These are phyloP conservation scores for Rhynchosporium agropyri DNA, from an alignment of 2,329 filamentous ascomycete species.

Conservation along the genomic window DNA sequence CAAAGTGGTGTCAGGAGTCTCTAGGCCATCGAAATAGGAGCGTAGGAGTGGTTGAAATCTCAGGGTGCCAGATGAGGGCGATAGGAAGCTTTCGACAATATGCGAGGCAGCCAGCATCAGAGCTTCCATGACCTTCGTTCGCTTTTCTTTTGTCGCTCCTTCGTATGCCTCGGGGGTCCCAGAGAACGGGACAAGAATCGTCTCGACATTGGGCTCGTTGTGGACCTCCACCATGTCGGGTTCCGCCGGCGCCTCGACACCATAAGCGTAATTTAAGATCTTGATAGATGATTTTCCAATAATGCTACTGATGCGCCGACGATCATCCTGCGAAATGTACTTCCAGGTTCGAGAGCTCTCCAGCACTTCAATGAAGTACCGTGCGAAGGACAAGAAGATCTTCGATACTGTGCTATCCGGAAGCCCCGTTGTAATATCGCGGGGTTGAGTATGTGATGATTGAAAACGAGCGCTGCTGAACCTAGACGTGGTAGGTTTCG, in stretches of 20 bases:
- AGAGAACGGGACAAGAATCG: background rate
- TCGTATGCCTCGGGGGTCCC: background rate
- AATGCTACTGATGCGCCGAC: constrained; percentile 66
- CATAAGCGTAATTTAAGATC: constrained; percentile 72
- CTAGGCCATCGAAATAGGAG: constrained; percentile 65
- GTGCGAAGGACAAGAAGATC: constrained; percentile 72
- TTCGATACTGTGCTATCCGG: constrained; percentile 77
- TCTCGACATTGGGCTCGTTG: constrained; percentile 4
- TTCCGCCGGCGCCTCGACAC: constrained; percentile 64
- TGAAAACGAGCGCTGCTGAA: constrained; percentile 46
- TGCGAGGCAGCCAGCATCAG: constrained; percentile 75
- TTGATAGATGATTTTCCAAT: constrained; percentile 72
- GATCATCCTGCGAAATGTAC: constrained; percentile 69
- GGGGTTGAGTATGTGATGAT: constrained; percentile 12
- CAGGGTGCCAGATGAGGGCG: constrained; percentile 68
- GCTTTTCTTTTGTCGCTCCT: constrained; percentile 10
- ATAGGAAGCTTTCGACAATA: constrained; percentile 75
- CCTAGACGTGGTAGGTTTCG: constrained; percentile 50
- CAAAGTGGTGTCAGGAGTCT: constrained; percentile 62
- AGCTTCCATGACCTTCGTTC: constrained; percentile 34
- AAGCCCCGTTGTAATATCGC: constrained; percentile 68
- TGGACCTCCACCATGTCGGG: constrained; percentile 44
- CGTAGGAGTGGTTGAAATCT: constrained; percentile 77
- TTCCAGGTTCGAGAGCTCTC: constrained; percentile 87
- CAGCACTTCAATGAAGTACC: constrained; percentile 78